These are phyloP conservation scores for Leptographium galeiforme DNA, from an alignment of 2,329 filamentous ascomycete species.

Conservation along the genomic window DNA sequence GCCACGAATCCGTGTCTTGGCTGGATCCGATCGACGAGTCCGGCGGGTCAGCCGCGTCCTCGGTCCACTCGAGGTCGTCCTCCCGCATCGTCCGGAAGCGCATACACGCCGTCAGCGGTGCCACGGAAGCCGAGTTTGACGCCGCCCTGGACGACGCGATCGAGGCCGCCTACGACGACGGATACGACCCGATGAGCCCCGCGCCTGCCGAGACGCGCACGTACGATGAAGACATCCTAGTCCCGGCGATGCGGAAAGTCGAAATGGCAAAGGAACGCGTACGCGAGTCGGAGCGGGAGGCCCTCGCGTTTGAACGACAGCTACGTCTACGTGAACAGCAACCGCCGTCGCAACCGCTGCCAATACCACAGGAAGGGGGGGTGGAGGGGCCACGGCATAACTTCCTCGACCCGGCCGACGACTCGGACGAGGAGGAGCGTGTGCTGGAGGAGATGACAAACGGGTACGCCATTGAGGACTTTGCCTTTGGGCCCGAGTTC, in stretches of 20 bases:
- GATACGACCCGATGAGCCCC: slow-evolving; percentile 54
- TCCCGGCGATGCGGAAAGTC: slow-evolving; percentile 49
- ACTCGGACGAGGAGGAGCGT: slow-evolving; percentile 60
- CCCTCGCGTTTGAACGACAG: slow-evolving; percentile 47
- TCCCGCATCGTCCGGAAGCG: slow-evolving; percentile 57
- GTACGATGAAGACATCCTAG: slow-evolving; percentile 26
- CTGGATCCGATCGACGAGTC: slow-evolving; percentile 91
- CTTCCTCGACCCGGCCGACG: slow-evolving; percentile 42
- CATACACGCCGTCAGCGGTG: slow-evolving; percentile 53
- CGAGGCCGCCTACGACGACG: slow-evolving; percentile 89
- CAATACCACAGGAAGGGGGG: slow-evolving; percentile 14
- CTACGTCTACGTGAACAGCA: slow-evolving; percentile 30
- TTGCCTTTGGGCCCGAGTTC: slow-evolving; percentile 53
- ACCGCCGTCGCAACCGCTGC: slow-evolving; percentile 26
- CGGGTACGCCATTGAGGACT: slow-evolving; percentile 71
- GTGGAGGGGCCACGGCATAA: slow-evolving; percentile 23
- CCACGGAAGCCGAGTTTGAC: slow-evolving; percentile 82
- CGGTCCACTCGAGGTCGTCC: slow-evolving; percentile 67
- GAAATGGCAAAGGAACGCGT: slow-evolving; percentile 66
- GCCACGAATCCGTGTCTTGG: slow-evolving; percentile 79
- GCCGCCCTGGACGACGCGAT: slow-evolving; percentile 89
- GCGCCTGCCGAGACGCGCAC: slow-evolving; percentile 23
- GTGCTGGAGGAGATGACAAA: slow-evolving; percentile 79
- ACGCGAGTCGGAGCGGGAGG: slow-evolving; percentile 59
- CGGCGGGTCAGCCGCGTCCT: slow-evolving; percentile 64